phyloP scores from a whole-genome alignment of 768 basidiomycete species.

The Leucocoprinus sp. region DNA sequence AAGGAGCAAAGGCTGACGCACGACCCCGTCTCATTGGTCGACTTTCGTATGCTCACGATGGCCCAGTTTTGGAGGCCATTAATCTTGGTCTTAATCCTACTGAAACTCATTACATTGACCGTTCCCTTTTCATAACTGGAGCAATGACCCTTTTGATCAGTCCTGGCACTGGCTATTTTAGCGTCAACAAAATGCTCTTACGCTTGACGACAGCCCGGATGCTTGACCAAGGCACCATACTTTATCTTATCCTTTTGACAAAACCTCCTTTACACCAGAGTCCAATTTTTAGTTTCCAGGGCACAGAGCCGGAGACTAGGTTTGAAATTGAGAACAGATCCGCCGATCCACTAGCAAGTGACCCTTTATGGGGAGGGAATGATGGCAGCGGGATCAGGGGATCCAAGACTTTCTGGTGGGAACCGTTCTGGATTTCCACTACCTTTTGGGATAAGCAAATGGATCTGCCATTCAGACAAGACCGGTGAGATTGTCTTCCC shows the following conservation, averaged over 20 bases:
- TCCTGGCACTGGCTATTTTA: constrained; percentile 90
- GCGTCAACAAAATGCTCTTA: constrained; percentile 83
- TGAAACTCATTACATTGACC: constrained; percentile 92
- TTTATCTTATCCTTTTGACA: constrained; percentile 82
- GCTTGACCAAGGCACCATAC: constrained; percentile 86
- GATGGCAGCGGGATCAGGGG: constrained; percentile 31
- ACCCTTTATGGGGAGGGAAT: constrained; percentile 73
- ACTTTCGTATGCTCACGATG: constrained; percentile 84
- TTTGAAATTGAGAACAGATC: constrained; percentile 42
- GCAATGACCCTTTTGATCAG: constrained; percentile 78
- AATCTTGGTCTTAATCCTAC: constrained; percentile 89
- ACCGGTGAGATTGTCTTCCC: constrained; percentile 41
- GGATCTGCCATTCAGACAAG: constrained; percentile 73
- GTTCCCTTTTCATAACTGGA: constrained; percentile 87
- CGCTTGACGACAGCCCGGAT: constrained; percentile 89
- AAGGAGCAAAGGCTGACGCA: constrained; percentile 34
- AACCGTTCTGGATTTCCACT: constrained; percentile 78
- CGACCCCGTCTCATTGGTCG: constrained; percentile 66
- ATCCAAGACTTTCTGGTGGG: constrained; percentile 76
- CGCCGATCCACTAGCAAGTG: constrained; percentile 54
- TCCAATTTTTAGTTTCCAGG: constrained; percentile 86
- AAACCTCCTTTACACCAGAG: constrained; percentile 91
- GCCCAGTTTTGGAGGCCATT: constrained; percentile 90
- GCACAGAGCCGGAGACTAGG: constrained; percentile 45
- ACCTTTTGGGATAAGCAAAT: constrained; percentile 85